Conservation (phyloP, 257 asterid genomes). For the Sherardia arvensis region DNA sequence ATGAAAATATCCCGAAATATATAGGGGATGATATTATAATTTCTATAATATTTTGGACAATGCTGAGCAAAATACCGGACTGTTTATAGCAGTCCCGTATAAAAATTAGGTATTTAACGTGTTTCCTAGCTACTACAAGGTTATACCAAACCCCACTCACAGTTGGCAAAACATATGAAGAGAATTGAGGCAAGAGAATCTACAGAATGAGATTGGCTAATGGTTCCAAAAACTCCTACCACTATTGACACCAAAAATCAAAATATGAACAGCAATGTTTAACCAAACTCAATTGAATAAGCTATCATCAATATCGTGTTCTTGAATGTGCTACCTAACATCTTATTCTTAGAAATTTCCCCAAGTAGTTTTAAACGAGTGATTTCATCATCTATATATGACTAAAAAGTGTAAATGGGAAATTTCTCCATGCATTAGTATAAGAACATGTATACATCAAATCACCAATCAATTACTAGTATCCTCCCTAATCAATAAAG, state of each 20-base stretch:
- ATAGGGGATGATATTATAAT: no score
- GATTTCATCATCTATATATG: not conserved
- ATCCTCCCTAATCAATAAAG: not conserved
- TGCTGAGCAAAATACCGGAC: no score
- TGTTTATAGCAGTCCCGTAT: no score
- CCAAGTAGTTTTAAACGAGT: not conserved
- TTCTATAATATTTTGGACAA: no score
- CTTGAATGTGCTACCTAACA: not conserved
- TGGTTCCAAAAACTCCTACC: conserved; percentile 3
- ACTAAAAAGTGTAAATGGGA: not conserved
- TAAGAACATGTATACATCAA: no score
- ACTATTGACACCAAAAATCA: not conserved
- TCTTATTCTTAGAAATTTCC: not conserved
- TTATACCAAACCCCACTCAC: conserved; percentile 15
- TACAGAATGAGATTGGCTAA: conserved; percentile 5
- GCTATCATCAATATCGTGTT: not conserved
- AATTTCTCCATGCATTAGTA: not conserved
- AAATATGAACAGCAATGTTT: not conserved
- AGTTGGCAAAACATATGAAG: conserved; percentile 6
- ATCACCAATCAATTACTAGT: not conserved
- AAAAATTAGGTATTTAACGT: not conserved
- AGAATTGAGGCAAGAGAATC: conserved; percentile 2
- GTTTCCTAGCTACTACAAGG: not conserved
- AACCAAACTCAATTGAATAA: not conserved
- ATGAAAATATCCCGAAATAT: no score